Evolutionary conservation across 164 flowering plant genomes (phyloP).

Genomic region (Umbilicus rupestris): DNA sequence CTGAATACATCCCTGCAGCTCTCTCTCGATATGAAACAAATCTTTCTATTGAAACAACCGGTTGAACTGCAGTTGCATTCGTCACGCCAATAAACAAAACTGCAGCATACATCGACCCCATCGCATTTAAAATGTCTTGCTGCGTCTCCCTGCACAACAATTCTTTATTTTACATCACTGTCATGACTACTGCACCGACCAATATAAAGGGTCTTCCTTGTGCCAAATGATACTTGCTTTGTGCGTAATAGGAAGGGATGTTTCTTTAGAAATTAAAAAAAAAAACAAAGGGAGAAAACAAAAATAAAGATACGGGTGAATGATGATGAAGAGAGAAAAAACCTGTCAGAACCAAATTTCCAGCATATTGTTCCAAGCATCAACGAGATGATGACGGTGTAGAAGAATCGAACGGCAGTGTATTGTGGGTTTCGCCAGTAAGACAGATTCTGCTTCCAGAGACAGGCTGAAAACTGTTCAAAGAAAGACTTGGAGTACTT

Average conservation of each 20-base stretch:
- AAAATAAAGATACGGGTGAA: neutral
- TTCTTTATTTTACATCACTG: too few relatives aligned
- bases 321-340: neutral
- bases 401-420: conserved; percentile 91
- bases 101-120: conserved; percentile 97
- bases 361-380: conserved; percentile 97
- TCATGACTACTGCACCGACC: too few relatives aligned
- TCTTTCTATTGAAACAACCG: conserved; percentile 93
- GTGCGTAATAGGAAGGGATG: too few relatives aligned
- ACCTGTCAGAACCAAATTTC: conserved; percentile 92
- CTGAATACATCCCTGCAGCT: conserved; percentile 96
- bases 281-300: neutral
- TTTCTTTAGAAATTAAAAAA: neutral
- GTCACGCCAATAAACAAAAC: conserved; percentile 85
- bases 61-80: conserved; percentile 84
- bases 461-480: conserved; percentile 76
- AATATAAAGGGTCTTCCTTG: too few relatives aligned
- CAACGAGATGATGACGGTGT: conserved; percentile 79
- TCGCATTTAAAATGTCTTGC: conserved; percentile 79
- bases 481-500: conserved; percentile 55
- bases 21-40: conserved; percentile 94
- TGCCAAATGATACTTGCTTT: too few relatives aligned
- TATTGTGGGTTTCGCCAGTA: conserved; percentile 98
- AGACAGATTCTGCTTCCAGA: conserved; percentile 91
- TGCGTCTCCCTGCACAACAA: conserved; percentile 60